These are phyloP conservation scores for Metschnikowia chrysomelidarum DNA, from an alignment of 805 yeast species.

Conservation along the genomic window DNA sequence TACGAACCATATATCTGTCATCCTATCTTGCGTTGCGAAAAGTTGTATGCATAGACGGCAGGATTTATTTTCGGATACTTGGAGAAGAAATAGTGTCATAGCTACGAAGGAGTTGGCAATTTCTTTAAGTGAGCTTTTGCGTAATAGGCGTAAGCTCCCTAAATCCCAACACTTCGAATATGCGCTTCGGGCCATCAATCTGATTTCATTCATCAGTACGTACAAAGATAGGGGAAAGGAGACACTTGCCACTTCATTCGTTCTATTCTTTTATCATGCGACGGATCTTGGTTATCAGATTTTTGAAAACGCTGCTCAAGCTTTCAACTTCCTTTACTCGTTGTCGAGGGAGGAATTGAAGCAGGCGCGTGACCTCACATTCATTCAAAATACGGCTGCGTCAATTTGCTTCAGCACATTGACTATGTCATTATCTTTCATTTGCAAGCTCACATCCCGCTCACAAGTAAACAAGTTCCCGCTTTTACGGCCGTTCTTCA, in stretches of 20 bases:
- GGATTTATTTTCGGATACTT: conserved; percentile 32
- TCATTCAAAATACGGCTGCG: conserved; percentile 7
- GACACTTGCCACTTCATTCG: conserved; percentile 38
- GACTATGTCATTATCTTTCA: conserved; percentile 2
- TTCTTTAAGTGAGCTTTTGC: conserved; percentile 27
- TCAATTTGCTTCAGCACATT: conserved; percentile 8
- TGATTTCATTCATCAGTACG: conserved; percentile 27
- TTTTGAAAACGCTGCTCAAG: conserved; percentile 1
- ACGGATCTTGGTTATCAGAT: conserved; percentile 8
- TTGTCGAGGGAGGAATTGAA: not conserved
- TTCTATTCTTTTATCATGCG: conserved; percentile 48
- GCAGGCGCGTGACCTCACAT: conserved; percentile 1
- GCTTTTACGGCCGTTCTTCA: conserved; percentile 8
- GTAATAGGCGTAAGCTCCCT: conserved; percentile 13
- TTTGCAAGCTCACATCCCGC: conserved; percentile 4
- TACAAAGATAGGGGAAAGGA: conserved; percentile 24
- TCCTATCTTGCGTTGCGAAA: conserved; percentile 44
- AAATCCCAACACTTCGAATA: conserved; percentile 25
- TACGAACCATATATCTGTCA: conserved; percentile 42
- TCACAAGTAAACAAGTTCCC: conserved; percentile 11
- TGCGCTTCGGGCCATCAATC: conserved; percentile 34
- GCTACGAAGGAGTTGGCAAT: conserved; percentile 35
- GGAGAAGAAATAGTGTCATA: conserved; percentile 41
- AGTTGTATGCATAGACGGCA: conserved; percentile 49
- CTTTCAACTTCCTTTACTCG: conserved; percentile 8